Evolutionary conservation across 1,139 yeast genomes (phyloP).

Genomic region (Suhomyces guaymorum): DNA sequence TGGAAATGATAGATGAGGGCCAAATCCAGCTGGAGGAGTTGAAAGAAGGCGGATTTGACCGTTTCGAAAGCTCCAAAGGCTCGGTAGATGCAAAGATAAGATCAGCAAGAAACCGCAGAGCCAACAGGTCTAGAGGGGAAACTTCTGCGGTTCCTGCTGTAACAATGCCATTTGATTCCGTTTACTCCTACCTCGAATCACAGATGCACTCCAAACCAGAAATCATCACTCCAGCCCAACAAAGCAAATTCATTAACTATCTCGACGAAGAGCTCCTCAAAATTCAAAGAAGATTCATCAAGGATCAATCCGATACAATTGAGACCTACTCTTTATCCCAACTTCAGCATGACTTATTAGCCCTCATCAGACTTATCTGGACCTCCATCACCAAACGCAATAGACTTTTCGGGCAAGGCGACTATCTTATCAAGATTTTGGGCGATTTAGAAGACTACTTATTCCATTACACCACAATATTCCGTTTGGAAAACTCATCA

Average conservation of each 20-base stretch:
- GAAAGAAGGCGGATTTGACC: background rate
- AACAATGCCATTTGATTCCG: slow-evolving; percentile 34
- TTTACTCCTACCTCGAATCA: slow-evolving; percentile 19
- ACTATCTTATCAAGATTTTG: slow-evolving; percentile 59
- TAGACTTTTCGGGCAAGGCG: slow-evolving; percentile 54
- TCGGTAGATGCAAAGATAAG: no score
- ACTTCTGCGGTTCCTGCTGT: slow-evolving; percentile 13
- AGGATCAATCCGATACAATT: slow-evolving; percentile 47
- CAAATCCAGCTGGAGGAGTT: no score
- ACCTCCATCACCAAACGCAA: slow-evolving; percentile 21
- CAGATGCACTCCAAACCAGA: slow-evolving; percentile 13
- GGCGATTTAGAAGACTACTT: slow-evolving; percentile 69
- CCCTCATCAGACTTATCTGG: slow-evolving; percentile 21
- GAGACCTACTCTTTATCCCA: slow-evolving; percentile 20
- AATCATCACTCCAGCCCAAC: slow-evolving; percentile 41
- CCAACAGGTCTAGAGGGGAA: no score
- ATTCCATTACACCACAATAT: slow-evolving; percentile 37
- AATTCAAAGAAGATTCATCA: slow-evolving; percentile 66
- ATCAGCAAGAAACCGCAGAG: no score
- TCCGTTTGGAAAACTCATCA: slow-evolving; percentile 8
- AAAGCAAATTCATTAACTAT: slow-evolving; percentile 59
- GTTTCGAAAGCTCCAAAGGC: background rate
- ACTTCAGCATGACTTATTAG: slow-evolving; percentile 18
- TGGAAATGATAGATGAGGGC: background rate
- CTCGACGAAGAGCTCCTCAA: slow-evolving; percentile 58